phyloP scores from a whole-genome alignment of 75 land plant species.

The Ceratopteris richardii region DNA sequence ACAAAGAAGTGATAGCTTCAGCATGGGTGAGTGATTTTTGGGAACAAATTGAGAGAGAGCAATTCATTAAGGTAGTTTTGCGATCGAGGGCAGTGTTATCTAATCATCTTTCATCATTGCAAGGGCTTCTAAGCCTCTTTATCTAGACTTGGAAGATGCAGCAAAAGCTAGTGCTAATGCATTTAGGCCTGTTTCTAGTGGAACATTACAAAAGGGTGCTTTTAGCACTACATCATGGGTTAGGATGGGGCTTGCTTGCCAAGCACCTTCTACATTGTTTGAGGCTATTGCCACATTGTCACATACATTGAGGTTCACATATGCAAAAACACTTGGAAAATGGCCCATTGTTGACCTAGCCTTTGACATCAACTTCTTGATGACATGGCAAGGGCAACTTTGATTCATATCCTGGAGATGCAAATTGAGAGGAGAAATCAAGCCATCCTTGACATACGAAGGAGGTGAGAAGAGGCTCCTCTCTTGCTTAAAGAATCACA shows the following conservation, averaged over 20 bases:
- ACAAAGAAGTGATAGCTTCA: conserved; percentile 75
- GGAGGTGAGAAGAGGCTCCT: conserved; percentile 80
- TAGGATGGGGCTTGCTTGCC: conserved; percentile 12
- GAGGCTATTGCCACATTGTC: conserved; percentile 67
- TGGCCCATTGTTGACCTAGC: conserved; percentile 98
- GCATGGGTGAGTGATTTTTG: conserved; percentile 88
- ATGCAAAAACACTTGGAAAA: conserved; percentile 92
- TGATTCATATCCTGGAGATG: conserved; percentile 63
- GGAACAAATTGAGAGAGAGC: conserved; percentile 75
- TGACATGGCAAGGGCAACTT: conserved; percentile 79
- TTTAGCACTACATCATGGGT: background rate
- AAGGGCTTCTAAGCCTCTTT: conserved; percentile 25
- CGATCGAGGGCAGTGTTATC: conserved; percentile 82
- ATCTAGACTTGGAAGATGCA: background rate
- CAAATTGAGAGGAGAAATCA: conserved; percentile 80
- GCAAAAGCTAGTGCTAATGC: conserved; percentile 1
- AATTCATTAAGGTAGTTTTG: conserved; percentile 61
- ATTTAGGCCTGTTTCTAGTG: background rate
- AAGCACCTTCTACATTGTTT: conserved; percentile 87
- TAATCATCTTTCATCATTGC: conserved; percentile 71
- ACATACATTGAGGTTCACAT: conserved; percentile 83
- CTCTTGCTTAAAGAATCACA: conserved; percentile 54
- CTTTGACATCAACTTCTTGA: conserved; percentile 82
- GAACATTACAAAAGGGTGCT: conserved; percentile 7
- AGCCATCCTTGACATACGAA: conserved; percentile 84